These are phyloP conservation scores for Rhizophora apiculata DNA, from an alignment of 345 rosid genomes.

Conservation along the genomic window DNA sequence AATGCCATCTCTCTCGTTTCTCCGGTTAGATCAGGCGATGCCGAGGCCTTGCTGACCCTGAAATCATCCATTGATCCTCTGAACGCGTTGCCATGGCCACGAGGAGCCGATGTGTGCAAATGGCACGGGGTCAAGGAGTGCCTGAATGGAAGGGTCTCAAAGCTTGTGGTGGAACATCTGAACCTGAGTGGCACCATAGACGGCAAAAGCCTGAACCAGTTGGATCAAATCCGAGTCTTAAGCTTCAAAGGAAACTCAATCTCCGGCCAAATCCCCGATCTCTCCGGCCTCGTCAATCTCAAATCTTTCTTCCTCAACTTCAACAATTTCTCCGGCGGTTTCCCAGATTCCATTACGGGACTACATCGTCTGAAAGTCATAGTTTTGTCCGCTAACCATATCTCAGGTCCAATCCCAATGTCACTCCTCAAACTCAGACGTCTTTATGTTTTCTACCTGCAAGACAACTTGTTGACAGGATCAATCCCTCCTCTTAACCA, in stretches of 20 bases:
- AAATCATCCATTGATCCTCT: conserved; percentile 70
- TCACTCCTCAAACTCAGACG: conserved; percentile 59
- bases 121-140: conserved; percentile 84
- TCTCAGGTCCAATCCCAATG: conserved; percentile 63
- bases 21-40: conserved; percentile 57
- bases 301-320: conserved; percentile 64
- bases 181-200: conserved; percentile 67
- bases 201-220: conserved; percentile 42
- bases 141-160: conserved; percentile 68
- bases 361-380: conserved; percentile 77
- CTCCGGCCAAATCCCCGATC: conserved; percentile 65
- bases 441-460: conserved; percentile 53
- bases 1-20: conserved; percentile 30
- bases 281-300: conserved; percentile 70
- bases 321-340: conserved; percentile 70
- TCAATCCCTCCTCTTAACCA: conserved; percentile 73
- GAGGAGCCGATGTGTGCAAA: conserved; percentile 48
- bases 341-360: conserved; percentile 60
- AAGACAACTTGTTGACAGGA: conserved; percentile 62
- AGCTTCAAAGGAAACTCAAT: conserved; percentile 84
- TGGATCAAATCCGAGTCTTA: conserved; percentile 83
- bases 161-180: conserved; percentile 68
- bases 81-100: conserved; percentile 51
- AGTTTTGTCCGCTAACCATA: conserved; percentile 47
- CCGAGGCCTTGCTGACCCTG: conserved; percentile 58